Base-by-base conservation (phyloP, 495 filamentous ascomycete species). In the Podospora sp. region DNA sequence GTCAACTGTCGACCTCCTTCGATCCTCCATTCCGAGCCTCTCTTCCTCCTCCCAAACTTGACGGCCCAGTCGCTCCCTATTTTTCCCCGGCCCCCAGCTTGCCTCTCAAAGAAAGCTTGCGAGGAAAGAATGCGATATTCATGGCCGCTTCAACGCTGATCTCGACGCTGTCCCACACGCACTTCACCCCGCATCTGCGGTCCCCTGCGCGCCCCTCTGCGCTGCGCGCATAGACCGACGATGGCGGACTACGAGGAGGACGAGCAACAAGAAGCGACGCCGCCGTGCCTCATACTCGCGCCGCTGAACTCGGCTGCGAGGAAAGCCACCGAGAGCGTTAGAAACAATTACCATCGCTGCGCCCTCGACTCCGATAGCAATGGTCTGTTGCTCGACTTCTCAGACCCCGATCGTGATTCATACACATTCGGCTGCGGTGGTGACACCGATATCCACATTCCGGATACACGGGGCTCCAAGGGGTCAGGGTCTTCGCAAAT, bases 331-430 rank as follows among this genome's bases (percentile, higher is more conserved):
- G 62, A 65, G 46, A 56, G 71, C 55, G 24, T 56, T 21, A 40
- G 46, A 20, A 76, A 76, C 60, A 60, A 56, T 29, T 60, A 67
- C 63, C 52, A 58, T 2, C 59, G 65, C 18, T 69, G 35, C 27
- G 22, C 58, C 12, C 26, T 61, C 29, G 68, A 76, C 26, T 12
- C 7, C 16, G 24, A 49, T 5, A 26, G 55, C 46, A 66, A 63
- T 36, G 75, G 72, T 60, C 68, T 78, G 29, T 69, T 68, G 61
- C 29, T 79, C 18, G 55, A 62, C 62, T 70, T 79, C 46, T 65
- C 68, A 0, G 33, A 69, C 27, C 65, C 68, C 9, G 52, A 64
- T 0, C 69, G 64, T 24, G 25, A 49, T 16, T n/a, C 7, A 0
- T 71, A 65, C 59, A 75, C 74, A 0, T 60, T 73, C 18, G 72